These are phyloP conservation scores for Fallopia convolvulus DNA, from an alignment of 148 eudicot species.

Conservation along the genomic window DNA sequence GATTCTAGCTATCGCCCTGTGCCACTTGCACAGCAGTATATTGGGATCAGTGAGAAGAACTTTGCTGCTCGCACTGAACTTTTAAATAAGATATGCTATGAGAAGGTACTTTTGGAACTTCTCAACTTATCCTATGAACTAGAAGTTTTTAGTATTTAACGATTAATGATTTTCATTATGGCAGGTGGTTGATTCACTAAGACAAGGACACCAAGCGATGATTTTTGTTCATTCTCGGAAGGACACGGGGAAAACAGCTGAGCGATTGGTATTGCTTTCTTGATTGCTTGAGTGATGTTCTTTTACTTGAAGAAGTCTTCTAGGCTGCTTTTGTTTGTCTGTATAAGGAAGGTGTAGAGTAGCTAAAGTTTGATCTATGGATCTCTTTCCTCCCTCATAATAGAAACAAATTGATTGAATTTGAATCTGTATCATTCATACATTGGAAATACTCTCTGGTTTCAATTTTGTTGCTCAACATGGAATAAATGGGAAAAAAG, in stretches of 20 bases:
- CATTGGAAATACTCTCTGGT: background rate
- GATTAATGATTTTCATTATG: slow-evolving; percentile 7
- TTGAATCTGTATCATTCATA: background rate
- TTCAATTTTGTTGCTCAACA: background rate
- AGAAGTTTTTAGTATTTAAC: background rate
- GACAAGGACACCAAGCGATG: slow-evolving; percentile 93
- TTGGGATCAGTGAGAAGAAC: slow-evolving; percentile 85
- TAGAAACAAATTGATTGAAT: background rate
- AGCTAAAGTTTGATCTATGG: background rate
- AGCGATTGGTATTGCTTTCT: slow-evolving; percentile 55
- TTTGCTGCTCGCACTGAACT: slow-evolving; percentile 72
- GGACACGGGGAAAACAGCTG: slow-evolving; percentile 95
- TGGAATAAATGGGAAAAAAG: background rate
- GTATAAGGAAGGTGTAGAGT: background rate
- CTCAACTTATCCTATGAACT: background rate
- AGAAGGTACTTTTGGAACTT: slow-evolving; percentile 35
- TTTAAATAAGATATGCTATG: slow-evolving; percentile 77
- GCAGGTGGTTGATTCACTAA: slow-evolving; percentile 84
- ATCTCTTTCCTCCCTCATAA: background rate
- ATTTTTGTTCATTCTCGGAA: slow-evolving; percentile 97
- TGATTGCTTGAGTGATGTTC: background rate
- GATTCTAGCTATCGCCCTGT: slow-evolving; percentile 99
- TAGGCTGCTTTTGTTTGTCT: slow-evolving; percentile 2
- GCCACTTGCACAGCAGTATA: slow-evolving; percentile 94
- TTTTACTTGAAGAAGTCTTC: background rate